phyloP scores from a whole-genome alignment of 306 rosid genomes.

The Calophaca sinica region DNA sequence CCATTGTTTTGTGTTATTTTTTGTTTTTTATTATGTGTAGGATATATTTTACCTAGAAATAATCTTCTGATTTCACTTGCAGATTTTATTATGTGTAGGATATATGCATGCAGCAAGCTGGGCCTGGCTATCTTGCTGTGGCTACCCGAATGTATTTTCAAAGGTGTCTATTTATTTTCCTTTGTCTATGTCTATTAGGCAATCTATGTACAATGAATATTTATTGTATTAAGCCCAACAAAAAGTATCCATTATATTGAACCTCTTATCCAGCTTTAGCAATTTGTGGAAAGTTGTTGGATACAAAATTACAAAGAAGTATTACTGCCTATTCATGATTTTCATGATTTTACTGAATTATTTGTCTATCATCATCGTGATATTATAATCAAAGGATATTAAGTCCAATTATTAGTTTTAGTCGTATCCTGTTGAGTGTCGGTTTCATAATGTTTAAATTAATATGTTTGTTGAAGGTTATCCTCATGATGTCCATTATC shows the following conservation, averaged over 20 bases:
- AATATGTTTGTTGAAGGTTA: too few relatives aligned
- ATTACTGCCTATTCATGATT: background rate
- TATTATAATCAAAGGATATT: too few relatives aligned
- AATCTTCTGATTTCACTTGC: conserved; percentile 30
- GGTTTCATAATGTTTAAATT: too few relatives aligned
- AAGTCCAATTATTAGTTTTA: too few relatives aligned
- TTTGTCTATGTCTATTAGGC: background rate
- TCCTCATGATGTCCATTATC: too few relatives aligned
- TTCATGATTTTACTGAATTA: too few relatives aligned
- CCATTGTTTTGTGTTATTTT: conserved; percentile 1
- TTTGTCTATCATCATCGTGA: too few relatives aligned
- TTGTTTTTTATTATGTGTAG: background rate
- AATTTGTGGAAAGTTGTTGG: conserved; percentile 29
- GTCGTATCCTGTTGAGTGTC: too few relatives aligned
- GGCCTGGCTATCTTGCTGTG: conserved; percentile 85
- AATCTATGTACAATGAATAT: background rate
- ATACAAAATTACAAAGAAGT: conserved; percentile 14
- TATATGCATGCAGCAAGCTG: conserved; percentile 81
- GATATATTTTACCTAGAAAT: conserved; percentile 31
- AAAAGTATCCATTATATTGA: conserved; percentile 44
- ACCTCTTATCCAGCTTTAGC: conserved; percentile 37
- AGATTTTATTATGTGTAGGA: conserved; percentile 22
- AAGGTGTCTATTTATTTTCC: conserved; percentile 64
- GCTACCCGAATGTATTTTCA: conserved; percentile 95
- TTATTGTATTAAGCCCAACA: conserved; percentile 36